phyloP scores from a whole-genome alignment of 108 stramenopile species.

The Schizochytrium sp. region DNA sequence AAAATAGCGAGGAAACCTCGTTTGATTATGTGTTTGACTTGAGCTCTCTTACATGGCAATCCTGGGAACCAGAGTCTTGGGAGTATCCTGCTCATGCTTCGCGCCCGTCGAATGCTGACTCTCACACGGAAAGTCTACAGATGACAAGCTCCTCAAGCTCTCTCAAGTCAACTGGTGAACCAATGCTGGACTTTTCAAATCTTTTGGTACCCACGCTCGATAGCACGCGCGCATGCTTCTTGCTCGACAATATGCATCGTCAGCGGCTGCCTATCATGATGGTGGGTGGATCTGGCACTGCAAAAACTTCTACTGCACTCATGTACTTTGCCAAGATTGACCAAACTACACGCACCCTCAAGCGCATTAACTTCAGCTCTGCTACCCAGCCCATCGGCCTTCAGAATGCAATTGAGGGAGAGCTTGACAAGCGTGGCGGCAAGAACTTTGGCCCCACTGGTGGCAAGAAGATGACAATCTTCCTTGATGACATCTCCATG shows the following conservation, averaged over 20 bases:
- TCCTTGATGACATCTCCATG: constrained; percentile 91
- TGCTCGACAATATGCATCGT: constrained; percentile 81
- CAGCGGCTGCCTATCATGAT: constrained; percentile 78
- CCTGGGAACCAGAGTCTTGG: constrained; percentile 53
- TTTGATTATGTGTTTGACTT: constrained; percentile 37
- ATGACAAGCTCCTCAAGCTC: neutral
- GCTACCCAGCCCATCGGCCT: constrained; percentile 90
- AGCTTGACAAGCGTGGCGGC: constrained; percentile 90
- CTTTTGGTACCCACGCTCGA: constrained; percentile 92
- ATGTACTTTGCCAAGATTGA: constrained; percentile 86
- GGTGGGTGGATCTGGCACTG: constrained; percentile 89
- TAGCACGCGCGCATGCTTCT: constrained; percentile 82
- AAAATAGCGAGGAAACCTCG: constrained; percentile 75
- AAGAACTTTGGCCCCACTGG: constrained; percentile 89
- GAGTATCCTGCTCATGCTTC: neutral
- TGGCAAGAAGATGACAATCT: constrained; percentile 91
- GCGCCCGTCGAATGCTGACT: no score
- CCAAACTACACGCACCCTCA: constrained; percentile 78
- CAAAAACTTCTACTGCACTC: constrained; percentile 88
- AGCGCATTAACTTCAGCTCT: constrained; percentile 87
- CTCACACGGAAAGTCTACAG: no score
- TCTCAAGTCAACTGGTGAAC: constrained; percentile 77
- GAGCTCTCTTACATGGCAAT: constrained; percentile 11
- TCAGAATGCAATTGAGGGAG: constrained; percentile 86
- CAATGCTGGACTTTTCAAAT: constrained; percentile 85